phyloP scores from a whole-genome alignment of 2,329 filamentous ascomycete genomes.

The Eutypella sp. region DNA sequence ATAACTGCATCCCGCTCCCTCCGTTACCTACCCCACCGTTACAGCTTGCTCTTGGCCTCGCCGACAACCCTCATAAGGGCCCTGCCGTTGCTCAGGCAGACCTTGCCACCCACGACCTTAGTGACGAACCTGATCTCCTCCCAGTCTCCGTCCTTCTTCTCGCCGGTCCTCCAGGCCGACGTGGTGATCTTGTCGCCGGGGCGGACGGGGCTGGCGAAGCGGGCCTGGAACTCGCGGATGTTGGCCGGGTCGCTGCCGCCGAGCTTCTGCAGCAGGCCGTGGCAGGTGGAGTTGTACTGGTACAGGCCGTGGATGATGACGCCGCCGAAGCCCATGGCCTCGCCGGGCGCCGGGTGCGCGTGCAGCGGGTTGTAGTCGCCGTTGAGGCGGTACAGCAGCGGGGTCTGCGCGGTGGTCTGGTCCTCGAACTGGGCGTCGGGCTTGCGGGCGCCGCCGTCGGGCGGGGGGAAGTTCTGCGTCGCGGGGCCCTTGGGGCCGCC shows the following conservation, averaged over 20 bases:
- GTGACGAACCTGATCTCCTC: constrained; percentile 83
- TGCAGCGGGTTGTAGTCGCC: constrained; percentile 95
- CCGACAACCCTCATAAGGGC: constrained; percentile 66
- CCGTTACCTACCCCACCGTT: constrained; percentile 22
- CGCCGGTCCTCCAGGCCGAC: constrained; percentile 74
- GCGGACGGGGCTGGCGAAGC: constrained; percentile 79
- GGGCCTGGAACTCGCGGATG: constrained; percentile 81
- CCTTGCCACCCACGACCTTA: constrained; percentile 73
- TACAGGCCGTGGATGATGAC: constrained; percentile 86
- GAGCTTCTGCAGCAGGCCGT: constrained; percentile 66
- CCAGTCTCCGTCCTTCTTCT: constrained; percentile 60
- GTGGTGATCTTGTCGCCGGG: constrained; percentile 79
- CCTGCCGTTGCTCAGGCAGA: constrained; percentile 81
- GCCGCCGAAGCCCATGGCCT: constrained; percentile 88
- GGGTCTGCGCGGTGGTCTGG: constrained; percentile 69
- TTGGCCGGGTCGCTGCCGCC: constrained; percentile 75
- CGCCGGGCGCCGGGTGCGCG: constrained; percentile 76
- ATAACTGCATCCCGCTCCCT: too few species aligned
- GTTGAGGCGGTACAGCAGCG: constrained; percentile 77
- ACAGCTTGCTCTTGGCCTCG: constrained; percentile 58
- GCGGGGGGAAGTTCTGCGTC: constrained; percentile 72
- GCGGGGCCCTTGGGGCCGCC: constrained; percentile 86
- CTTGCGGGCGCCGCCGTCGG: constrained; percentile 51
- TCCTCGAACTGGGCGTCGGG: constrained; percentile 68
- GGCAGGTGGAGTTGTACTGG: constrained; percentile 76